Base-by-base conservation (phyloP, 75 land plant genomes). In the Chamaecyparis obtusa region DNA sequence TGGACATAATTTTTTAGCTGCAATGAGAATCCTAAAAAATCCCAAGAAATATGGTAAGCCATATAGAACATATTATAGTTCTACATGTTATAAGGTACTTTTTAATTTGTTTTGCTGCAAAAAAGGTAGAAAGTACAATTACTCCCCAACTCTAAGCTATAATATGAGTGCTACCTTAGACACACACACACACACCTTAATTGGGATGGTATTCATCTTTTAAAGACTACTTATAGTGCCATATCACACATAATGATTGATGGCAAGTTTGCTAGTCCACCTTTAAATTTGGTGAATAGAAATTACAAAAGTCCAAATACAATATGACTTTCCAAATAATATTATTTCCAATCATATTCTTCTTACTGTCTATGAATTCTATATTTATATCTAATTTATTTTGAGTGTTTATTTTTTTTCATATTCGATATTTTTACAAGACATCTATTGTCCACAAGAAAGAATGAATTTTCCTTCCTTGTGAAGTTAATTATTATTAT, bases 201-300 rank as follows among this genome's bases (percentile, higher is more conserved):
- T 51, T 94, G 96, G 96, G 96, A 94, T 88, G 96, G 93, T 24
- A 21, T 92, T 56, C 96, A 94, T 83, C 56, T 91, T 27, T 92
- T 93, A 9, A 91, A 94, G 35, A 89, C 91, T 1, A 89, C 92
- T 16, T 92, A 90, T 79, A 33, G 37, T 11, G 6, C 51, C 9
- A 51, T 51, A 13, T 1, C 41, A 33, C 85, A 48, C 7, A 43
- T 83, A 24, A 32, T 49, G 14, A 10, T 54, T 24, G 3, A 49
- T 6, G 85, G 85, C 17, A 14, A 16, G 32, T 83, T 49, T 57
- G 54, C 60, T 0, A 32, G 3, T 15, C 60, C 85, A 9, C 27
- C 60, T 49, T n/a, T 83, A 21, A 30, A 32, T 16, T 69, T 30
- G n/a, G 74, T 69, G 19, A 69, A 30, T 9, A 69, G 5, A 30